These are phyloP conservation scores for Colletotrichum kahawae DNA, from an alignment of 2,329 filamentous ascomycete genomes.

Conservation along the genomic window DNA sequence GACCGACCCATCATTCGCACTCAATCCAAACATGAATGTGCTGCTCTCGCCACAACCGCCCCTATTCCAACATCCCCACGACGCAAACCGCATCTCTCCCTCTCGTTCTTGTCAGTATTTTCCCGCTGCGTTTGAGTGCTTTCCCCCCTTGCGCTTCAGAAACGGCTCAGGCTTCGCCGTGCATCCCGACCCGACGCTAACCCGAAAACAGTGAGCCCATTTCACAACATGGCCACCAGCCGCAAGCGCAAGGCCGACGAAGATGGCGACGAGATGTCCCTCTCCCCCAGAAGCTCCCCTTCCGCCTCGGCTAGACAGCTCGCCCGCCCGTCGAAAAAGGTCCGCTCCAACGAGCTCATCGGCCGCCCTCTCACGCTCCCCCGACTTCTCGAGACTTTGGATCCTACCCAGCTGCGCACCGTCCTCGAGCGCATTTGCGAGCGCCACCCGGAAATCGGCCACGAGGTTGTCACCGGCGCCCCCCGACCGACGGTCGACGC, in stretches of 20 bases:
- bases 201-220: slow-evolving; percentile 36
- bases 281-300: slow-evolving; percentile 85
- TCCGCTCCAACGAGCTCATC: slow-evolving; percentile 66
- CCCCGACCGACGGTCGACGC: slow-evolving; percentile 86
- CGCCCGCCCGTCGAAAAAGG: slow-evolving; percentile 68
- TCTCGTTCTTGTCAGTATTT: slow-evolving; percentile 58
- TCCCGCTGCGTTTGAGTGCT: slow-evolving; percentile 27
- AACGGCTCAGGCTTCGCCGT: background rate
- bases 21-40: slow-evolving; percentile 59
- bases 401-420: slow-evolving; percentile 80
- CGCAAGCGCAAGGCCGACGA: slow-evolving; percentile 88
- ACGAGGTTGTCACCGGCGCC: slow-evolving; percentile 82
- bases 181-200: slow-evolving; percentile 19
- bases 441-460: slow-evolving; percentile 82
- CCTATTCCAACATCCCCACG: slow-evolving; percentile 64
- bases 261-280: slow-evolving; percentile 88
- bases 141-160: background rate
- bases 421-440: slow-evolving; percentile 93
- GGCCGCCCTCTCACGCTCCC: slow-evolving; percentile 61
- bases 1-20: background rate
- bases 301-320: slow-evolving; percentile 74
- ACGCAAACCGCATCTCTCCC: slow-evolving; percentile 58
- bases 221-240: slow-evolving; percentile 55
- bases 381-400: slow-evolving; percentile 92
- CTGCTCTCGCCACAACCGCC: slow-evolving; percentile 65